Evolutionary conservation across 768 basidiomycete species (phyloP).

Genomic region (Fibroporia radiculosa): DNA sequence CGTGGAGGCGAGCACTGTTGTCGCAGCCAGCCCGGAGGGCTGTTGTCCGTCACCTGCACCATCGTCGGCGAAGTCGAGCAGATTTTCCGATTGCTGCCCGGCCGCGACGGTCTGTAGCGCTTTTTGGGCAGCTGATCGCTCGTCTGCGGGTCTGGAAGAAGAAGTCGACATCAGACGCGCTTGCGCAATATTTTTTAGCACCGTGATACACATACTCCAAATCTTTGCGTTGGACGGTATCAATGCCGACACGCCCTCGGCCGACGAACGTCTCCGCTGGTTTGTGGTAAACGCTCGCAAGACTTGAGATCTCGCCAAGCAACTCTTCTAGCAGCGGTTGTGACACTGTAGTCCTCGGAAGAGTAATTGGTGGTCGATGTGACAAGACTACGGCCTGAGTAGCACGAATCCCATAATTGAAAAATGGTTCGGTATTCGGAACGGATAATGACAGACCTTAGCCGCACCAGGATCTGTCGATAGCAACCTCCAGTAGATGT

Average conservation of each 20-base stretch:
- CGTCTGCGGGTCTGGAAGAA: conserved; percentile 47
- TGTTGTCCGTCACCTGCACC: conserved; percentile 40
- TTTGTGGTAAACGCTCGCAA: conserved; percentile 97
- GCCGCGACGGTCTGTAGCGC: conserved; percentile 87
- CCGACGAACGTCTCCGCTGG: conserved; percentile 95
- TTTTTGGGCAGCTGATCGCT: conserved; percentile 66
- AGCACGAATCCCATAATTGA: not conserved
- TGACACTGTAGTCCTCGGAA: conserved; percentile 86
- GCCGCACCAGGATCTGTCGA: conserved; percentile 94
- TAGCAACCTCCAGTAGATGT: conserved; percentile 94
- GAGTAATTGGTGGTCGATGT: conserved; percentile 85
- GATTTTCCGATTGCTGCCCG: conserved; percentile 90
- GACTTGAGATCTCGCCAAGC: conserved; percentile 76
- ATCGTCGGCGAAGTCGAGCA: conserved; percentile 88
- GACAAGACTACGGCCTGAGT: conserved; percentile 78
- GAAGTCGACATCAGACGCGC: not conserved
- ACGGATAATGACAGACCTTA: conserved; percentile 47
- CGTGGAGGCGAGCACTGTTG: conserved; percentile 60
- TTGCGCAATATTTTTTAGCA: conserved; percentile 1
- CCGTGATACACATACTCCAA: conserved; percentile 39
- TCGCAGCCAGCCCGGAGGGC: conserved; percentile 73
- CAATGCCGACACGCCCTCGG: conserved; percentile 79
- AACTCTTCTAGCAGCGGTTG: conserved; percentile 87
- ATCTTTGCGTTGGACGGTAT: conserved; percentile 61
- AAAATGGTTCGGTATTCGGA: not conserved